A percentile compares a stretch with the other conserved stretches of the same genome.
Conservation (phyloP, 2,329 filamentous ascomycete species). For the Penicillium sp. region DNA sequence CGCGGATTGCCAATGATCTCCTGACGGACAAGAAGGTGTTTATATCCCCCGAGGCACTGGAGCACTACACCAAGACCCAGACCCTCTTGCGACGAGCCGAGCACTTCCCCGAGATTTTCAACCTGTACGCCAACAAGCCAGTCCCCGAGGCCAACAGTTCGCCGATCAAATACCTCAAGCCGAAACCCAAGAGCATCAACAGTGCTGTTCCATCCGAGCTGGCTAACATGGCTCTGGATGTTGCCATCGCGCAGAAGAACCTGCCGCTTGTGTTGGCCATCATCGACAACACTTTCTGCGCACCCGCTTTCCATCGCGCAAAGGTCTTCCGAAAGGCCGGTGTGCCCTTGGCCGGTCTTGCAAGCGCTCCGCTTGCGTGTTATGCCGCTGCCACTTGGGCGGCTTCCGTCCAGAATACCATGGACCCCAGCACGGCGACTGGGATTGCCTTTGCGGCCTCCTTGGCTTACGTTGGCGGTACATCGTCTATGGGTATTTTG, state of each 20-base stretch:
- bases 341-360: conserved; percentile 41
- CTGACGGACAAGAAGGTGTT: conserved; percentile 73
- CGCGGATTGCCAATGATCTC: conserved; percentile 63
- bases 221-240: conserved; percentile 71
- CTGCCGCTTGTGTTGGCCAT: conserved; percentile 75
- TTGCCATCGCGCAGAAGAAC: conserved; percentile 76
- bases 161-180: conserved; percentile 58
- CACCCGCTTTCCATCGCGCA: conserved; percentile 43
- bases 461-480: conserved; percentile 77
- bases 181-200: conserved; percentile 66
- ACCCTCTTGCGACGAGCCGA: conserved; percentile 69
- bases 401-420: conserved; percentile 66
- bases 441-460: conserved; percentile 76
- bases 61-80: conserved; percentile 74
- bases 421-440: conserved; percentile 73
- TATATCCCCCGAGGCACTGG: conserved; percentile 71
- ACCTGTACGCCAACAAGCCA: conserved; percentile 81
- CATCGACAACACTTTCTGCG: conserved; percentile 60
- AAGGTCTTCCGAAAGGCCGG: conserved; percentile 46
- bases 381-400: conserved; percentile 70
- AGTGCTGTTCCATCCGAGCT: conserved; percentile 70
- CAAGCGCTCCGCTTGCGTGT: conserved; percentile 38
- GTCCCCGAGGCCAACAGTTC: conserved; percentile 61
- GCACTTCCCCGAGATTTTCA: conserved; percentile 74
- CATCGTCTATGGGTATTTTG: conserved; percentile 76